phyloP scores from a whole-genome alignment of 441 rosid genomes.

The Monsonia emarginata region DNA sequence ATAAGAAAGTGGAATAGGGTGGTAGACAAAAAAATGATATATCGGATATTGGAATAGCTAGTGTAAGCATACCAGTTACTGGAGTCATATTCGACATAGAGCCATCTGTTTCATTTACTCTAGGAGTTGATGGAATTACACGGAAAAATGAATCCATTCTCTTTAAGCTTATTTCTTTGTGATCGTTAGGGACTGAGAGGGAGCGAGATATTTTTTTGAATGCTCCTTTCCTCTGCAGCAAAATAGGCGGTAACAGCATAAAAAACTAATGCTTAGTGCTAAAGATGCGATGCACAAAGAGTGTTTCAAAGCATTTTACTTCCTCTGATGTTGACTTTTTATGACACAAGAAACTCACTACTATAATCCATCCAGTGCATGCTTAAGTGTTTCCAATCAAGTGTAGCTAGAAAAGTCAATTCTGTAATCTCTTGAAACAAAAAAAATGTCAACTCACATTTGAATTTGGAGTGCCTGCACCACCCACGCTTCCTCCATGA shows the following conservation, averaged over 20 bases:
- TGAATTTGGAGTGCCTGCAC: conserved; percentile 23
- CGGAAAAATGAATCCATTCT: conserved; percentile 39
- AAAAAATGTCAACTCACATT: conserved; percentile 38
- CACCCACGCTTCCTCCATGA: conserved; percentile 28
- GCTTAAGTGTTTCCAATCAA: too few relatives aligned
- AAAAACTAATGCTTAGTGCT: not conserved
- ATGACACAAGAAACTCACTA: not conserved
- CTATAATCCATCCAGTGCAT: not conserved
- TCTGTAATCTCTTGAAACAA: not conserved
- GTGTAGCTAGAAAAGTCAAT: conserved; percentile 7
- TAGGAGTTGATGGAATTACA: conserved; percentile 33
- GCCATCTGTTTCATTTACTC: conserved; percentile 19
- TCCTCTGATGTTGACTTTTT: not conserved
- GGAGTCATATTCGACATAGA: conserved; percentile 19
- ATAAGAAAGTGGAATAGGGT: not conserved
- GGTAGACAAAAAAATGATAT: not conserved
- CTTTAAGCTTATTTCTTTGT: conserved; percentile 32
- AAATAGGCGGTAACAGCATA: not conserved
- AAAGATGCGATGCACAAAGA: not conserved
- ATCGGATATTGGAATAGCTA: too few relatives aligned
- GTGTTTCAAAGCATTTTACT: not conserved
- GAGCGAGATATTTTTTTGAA: conserved; percentile 33
- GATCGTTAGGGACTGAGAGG: conserved; percentile 40
- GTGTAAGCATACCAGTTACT: conserved; percentile 15
- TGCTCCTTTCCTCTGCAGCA: conserved; percentile 29